Conservation (phyloP, 768 basidiomycete genomes). For the Trichaptum fuscoviolaceum region DNA sequence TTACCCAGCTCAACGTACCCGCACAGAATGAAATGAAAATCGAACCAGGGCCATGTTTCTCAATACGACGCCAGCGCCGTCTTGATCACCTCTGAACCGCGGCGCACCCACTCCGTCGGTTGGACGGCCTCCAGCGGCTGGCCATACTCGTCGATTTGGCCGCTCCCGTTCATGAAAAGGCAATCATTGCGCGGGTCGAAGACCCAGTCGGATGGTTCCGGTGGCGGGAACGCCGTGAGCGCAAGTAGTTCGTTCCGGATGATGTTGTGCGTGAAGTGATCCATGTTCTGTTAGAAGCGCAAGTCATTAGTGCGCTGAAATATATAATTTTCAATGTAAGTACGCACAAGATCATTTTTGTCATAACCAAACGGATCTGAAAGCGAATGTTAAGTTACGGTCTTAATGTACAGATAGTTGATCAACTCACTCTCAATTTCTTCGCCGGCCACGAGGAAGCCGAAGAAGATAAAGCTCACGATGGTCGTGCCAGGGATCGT, state of each 20-base stretch:
- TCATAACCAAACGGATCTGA: constrained; percentile 58
- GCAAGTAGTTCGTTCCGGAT: constrained; percentile 63
- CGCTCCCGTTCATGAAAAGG: constrained; percentile 35
- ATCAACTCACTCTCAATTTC: constrained; percentile 62
- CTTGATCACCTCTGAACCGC: constrained; percentile 43
- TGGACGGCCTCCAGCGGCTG: constrained; percentile 18
- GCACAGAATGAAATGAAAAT: not conserved
- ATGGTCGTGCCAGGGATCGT: constrained; percentile 61
- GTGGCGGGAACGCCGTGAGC: constrained; percentile 53
- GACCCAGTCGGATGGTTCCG: constrained; percentile 56
- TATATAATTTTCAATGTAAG: constrained; percentile 1
- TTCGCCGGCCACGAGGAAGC: constrained; percentile 68
- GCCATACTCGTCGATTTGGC: constrained; percentile 30
- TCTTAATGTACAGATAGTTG: not conserved
- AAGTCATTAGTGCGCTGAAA: not conserved
- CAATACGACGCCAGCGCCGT: constrained; percentile 17
- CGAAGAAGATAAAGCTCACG: constrained; percentile 64
- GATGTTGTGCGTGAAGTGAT: constrained; percentile 67
- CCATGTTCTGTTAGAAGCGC: constrained; percentile 43
- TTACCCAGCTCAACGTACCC: not conserved
- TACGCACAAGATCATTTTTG: constrained; percentile 61
- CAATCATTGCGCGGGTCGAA: constrained; percentile 57
- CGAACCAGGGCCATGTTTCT: not conserved
- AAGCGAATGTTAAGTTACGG: not conserved
- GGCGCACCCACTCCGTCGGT: constrained; percentile 53